Conservation (phyloP, 495 filamentous ascomycete genomes). For the Neurospora sp. region DNA sequence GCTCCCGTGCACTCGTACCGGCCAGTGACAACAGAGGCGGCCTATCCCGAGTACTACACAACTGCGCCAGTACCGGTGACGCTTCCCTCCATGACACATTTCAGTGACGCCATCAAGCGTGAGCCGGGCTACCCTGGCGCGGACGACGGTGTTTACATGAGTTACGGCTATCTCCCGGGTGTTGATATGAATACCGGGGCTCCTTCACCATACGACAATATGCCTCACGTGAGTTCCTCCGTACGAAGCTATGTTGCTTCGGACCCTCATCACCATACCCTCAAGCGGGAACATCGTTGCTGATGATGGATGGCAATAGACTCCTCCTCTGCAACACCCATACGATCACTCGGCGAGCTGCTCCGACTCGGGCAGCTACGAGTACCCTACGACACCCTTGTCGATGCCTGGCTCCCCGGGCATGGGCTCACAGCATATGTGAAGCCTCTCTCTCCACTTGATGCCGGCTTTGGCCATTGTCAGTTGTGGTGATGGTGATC, state of each 20-base stretch:
- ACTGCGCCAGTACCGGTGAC: conserved; percentile 44
- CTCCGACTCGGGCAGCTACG: conserved; percentile 45
- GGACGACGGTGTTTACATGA: conserved; percentile 65
- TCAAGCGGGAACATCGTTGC: conserved; percentile 32
- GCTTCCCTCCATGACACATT: conserved; percentile 58
- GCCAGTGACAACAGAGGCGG: conserved; percentile 50
- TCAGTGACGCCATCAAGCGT: conserved; percentile 51
- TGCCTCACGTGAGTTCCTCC: conserved; percentile 57
- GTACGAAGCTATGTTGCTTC: not conserved
- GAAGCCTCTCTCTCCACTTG: not conserved
- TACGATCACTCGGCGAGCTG: conserved; percentile 63
- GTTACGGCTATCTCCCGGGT: conserved; percentile 65
- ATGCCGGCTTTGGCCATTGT: not conserved
- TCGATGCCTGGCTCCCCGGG: conserved; percentile 58
- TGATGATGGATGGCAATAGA: conserved; percentile 48
- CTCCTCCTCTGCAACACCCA: conserved; percentile 73
- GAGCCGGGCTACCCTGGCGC: conserved; percentile 38
- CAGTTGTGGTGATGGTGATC: not conserved
- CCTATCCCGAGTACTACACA: conserved; percentile 56
- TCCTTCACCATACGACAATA: conserved; percentile 51
- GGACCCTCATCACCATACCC: conserved; percentile 20
- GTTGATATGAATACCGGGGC: conserved; percentile 49
- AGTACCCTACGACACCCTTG: conserved; percentile 57
- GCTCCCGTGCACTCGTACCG: conserved; percentile 53
- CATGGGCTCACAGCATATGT: conserved; percentile 26